These are phyloP conservation scores for Papiliotrema flavescens DNA, from an alignment of 1,284 basidiomycete genomes.

Conservation along the genomic window DNA sequence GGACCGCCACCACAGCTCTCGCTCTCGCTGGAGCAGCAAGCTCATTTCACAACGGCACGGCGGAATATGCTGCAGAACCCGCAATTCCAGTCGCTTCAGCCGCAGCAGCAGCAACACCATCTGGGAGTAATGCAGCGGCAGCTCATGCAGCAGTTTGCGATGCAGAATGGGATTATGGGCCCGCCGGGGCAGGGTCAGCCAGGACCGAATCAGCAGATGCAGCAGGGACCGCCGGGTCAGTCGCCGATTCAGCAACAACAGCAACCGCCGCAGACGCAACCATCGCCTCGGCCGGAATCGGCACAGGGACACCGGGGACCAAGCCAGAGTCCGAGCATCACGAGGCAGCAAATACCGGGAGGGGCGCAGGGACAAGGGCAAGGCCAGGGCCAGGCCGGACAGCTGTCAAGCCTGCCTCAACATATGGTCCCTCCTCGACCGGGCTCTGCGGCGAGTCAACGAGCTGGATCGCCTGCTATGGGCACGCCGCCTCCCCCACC, in stretches of 20 bases:
- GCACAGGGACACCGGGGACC: slow-evolving; percentile 4
- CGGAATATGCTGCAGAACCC: background rate
- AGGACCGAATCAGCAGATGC: slow-evolving; percentile 16
- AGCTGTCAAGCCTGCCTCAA: slow-evolving; percentile 36
- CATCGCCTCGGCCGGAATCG: slow-evolving; percentile 4
- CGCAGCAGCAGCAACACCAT: slow-evolving; percentile 11
- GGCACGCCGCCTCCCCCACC: slow-evolving; percentile 17
- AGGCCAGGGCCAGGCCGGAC: slow-evolving; percentile 11
- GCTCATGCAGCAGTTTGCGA: slow-evolving; percentile 5
- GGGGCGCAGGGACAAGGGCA: no score
- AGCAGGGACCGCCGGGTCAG: slow-evolving; percentile 24
- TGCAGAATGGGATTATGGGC: slow-evolving; percentile 8
- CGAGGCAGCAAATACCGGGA: slow-evolving; percentile 11
- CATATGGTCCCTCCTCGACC: slow-evolving; percentile 44
- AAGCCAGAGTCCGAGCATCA: slow-evolving; percentile 6
- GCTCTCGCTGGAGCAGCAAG: slow-evolving; percentile 1
- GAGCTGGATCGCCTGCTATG: slow-evolving; percentile 14
- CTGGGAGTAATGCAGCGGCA: slow-evolving; percentile 16
- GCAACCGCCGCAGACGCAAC: slow-evolving; percentile 4
- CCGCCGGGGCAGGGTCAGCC: slow-evolving; percentile 8
- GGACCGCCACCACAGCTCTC: background rate
- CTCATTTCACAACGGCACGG: slow-evolving; percentile 1
- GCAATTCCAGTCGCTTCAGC: slow-evolving; percentile 1
- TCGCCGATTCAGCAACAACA: slow-evolving; percentile 13
- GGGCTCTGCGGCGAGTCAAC: slow-evolving; percentile 36